These are phyloP conservation scores for Vaccinium darrowii DNA, from an alignment of 148 eudicot genomes.

Conservation along the genomic window DNA sequence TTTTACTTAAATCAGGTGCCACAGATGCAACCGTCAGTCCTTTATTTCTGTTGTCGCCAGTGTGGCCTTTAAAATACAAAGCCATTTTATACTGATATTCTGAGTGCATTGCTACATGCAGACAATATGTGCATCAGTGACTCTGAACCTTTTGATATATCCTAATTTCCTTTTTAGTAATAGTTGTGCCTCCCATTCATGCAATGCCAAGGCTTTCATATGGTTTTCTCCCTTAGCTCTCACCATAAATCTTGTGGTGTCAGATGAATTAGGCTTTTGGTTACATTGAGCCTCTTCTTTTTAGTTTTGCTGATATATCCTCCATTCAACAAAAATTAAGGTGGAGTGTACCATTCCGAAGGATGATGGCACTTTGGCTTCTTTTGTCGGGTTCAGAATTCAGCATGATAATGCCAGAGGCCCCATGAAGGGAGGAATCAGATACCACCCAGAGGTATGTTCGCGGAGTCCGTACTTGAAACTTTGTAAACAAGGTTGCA, in stretches of 20 bases:
- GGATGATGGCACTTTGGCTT: slow-evolving; percentile 86
- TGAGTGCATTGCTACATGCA: neutral
- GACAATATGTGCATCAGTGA: neutral
- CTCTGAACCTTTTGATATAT: neutral
- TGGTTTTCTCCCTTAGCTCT: neutral
- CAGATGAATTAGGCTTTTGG: neutral
- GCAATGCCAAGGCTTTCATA: neutral
- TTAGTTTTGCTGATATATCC: neutral
- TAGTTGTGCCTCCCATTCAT: neutral
- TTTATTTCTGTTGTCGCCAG: neutral
- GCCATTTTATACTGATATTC: neutral
- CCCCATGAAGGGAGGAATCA: slow-evolving; percentile 99
- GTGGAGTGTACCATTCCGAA: slow-evolving; percentile 99
- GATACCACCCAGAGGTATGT: slow-evolving; percentile 98
- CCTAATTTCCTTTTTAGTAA: neutral
- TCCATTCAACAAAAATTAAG: slow-evolving; percentile 35
- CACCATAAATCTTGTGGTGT: neutral
- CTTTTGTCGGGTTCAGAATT: slow-evolving; percentile 89
- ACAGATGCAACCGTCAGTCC: neutral
- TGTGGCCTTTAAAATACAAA: neutral
- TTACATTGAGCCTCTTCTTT: neutral
- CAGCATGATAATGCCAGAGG: slow-evolving; percentile 99
- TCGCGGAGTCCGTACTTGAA: slow-evolving; percentile 4
- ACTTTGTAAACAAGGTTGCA: neutral
- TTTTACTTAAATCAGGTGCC: neutral